Conservation (phyloP, 2,329 filamentous ascomycete species). For the Penicillium sumatraense region DNA sequence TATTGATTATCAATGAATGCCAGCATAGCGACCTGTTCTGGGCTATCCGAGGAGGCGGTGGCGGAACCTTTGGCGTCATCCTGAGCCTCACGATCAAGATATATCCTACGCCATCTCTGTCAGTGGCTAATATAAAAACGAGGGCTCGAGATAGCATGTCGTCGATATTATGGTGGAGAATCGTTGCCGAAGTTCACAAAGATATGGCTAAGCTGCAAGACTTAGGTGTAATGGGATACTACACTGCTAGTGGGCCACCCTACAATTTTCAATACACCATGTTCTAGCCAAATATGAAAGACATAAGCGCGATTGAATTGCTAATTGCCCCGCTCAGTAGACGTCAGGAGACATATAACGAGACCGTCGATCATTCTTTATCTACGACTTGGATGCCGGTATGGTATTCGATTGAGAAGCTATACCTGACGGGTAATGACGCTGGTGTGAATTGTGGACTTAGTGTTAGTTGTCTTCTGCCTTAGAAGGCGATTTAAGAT, state of each 20-base stretch:
- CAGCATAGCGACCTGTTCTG: slow-evolving; percentile 55
- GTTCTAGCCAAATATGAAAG: not conserved
- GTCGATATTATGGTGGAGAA: not conserved
- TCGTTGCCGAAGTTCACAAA: not conserved
- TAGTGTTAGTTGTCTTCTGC: not conserved
- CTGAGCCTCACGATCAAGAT: not conserved
- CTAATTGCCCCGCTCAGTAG: not conserved
- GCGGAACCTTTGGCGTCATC: slow-evolving; percentile 21
- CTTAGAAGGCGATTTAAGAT: not conserved
- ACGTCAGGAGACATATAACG: not conserved
- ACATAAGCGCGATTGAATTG: not conserved
- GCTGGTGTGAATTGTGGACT: not conserved
- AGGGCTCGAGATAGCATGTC: not conserved
- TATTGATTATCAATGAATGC: slow-evolving; percentile 49
- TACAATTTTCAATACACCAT: slow-evolving; percentile 2
- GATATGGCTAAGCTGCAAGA: not conserved
- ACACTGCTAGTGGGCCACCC: not conserved
- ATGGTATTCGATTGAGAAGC: not conserved
- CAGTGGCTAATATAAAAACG: not conserved
- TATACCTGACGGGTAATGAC: not conserved
- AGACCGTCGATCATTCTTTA: not conserved
- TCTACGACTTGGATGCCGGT: not conserved
- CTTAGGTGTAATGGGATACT: slow-evolving; percentile 2
- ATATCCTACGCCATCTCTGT: not conserved
- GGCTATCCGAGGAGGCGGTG: slow-evolving; percentile 54